These are phyloP conservation scores for Polyporus arcularius DNA, from an alignment of 768 basidiomycete genomes.

Conservation along the genomic window DNA sequence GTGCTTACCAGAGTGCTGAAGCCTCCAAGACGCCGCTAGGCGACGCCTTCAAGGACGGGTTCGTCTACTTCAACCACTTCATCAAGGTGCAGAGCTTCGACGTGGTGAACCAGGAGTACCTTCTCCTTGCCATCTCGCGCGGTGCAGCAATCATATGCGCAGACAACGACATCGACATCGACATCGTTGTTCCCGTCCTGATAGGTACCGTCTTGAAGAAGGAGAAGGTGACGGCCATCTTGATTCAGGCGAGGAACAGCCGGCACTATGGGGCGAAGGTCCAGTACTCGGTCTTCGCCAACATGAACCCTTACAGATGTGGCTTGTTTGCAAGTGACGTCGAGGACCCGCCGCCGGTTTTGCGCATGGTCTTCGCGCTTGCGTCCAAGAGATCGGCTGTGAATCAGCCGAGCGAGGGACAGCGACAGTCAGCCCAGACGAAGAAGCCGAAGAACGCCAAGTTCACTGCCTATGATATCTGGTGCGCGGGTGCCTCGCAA, in stretches of 20 bases:
- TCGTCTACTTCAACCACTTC: slow-evolving; percentile 35
- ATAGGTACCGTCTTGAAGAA: slow-evolving; percentile 8
- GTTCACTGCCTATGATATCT: not conserved
- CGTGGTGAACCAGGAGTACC: slow-evolving; percentile 23
- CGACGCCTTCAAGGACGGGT: slow-evolving; percentile 21
- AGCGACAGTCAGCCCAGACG: no score
- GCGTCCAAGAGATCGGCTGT: not conserved
- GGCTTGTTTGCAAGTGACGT: slow-evolving; percentile 19
- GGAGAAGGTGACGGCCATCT: slow-evolving; percentile 26
- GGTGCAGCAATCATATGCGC: slow-evolving; percentile 33
- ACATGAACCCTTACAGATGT: slow-evolving; percentile 28
- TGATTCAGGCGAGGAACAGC: slow-evolving; percentile 31
- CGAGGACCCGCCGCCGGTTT: slow-evolving; percentile 18
- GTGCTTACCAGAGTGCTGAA: not conserved
- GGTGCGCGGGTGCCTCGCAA: not conserved
- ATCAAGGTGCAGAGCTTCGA: slow-evolving; percentile 28
- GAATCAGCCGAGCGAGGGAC: no score
- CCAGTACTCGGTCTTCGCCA: slow-evolving; percentile 20
- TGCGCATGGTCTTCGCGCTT: slow-evolving; percentile 28
- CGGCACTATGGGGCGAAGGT: slow-evolving; percentile 10
- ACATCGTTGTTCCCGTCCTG: slow-evolving; percentile 30
- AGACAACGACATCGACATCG: slow-evolving; percentile 23
- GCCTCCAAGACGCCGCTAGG: slow-evolving; percentile 2
- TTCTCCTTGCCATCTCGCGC: slow-evolving; percentile 25
- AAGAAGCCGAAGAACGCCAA: not conserved